Conservation (phyloP, 352 stramenopile species). For the Phytophthora ramorum region DNA sequence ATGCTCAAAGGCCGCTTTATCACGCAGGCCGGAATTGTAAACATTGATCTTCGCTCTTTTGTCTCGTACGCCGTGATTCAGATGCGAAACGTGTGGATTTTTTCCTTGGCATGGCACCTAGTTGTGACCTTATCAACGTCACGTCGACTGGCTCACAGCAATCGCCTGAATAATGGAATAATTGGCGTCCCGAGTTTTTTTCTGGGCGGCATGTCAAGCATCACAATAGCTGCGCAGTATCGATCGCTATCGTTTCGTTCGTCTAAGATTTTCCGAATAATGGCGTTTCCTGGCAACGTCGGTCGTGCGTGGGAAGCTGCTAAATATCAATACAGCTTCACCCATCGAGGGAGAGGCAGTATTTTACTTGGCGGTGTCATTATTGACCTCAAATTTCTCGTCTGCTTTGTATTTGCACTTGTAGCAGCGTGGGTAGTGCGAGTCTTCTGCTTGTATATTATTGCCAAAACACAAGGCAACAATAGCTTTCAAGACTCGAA, state of each 20-base stretch:
- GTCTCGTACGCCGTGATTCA: slow-evolving; percentile 36
- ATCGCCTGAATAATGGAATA: slow-evolving; percentile 13
- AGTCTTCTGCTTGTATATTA: not conserved
- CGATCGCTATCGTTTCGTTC: slow-evolving; percentile 20
- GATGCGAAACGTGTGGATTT: slow-evolving; percentile 51
- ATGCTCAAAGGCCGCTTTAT: slow-evolving; percentile 33
- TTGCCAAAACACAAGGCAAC: not conserved
- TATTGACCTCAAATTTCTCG: slow-evolving; percentile 37
- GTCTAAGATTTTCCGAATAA: slow-evolving; percentile 7
- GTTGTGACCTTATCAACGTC: slow-evolving; percentile 13
- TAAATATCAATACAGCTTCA: slow-evolving; percentile 18
- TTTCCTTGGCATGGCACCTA: slow-evolving; percentile 34
- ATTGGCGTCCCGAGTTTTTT: slow-evolving; percentile 38
- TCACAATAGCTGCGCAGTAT: slow-evolving; percentile 42
- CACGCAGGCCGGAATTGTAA: slow-evolving; percentile 22
- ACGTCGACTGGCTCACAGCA: slow-evolving; percentile 5
- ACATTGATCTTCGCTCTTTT: slow-evolving; percentile 23
- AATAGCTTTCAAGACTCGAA: not conserved
- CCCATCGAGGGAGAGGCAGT: slow-evolving; percentile 12
- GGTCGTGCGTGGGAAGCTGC: not conserved
- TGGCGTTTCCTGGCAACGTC: slow-evolving; percentile 6
- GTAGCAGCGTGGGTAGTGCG: not conserved
- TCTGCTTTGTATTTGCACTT: slow-evolving; percentile 17
- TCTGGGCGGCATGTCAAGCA: slow-evolving; percentile 33
- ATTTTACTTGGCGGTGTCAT: slow-evolving; percentile 24